A percentile compares a stretch with the other conserved stretches of the same genome.
Evolutionary conservation across 2,329 filamentous ascomycete species (phyloP).

Genomic region (Calonectria leucothoes): DNA sequence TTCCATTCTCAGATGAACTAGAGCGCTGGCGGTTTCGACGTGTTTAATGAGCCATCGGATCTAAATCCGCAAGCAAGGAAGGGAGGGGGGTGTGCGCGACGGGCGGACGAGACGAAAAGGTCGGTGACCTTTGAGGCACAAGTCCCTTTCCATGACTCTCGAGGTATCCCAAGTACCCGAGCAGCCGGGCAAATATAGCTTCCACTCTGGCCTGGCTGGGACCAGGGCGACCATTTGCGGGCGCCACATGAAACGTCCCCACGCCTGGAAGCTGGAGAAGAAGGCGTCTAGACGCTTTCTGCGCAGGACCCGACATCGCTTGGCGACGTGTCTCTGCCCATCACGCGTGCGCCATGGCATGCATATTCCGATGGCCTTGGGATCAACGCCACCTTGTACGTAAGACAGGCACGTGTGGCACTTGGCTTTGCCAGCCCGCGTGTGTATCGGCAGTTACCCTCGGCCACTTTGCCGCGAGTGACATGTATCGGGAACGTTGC

Average conservation of each 20-base stretch:
- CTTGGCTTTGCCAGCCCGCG: background rate
- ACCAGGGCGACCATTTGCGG: background rate
- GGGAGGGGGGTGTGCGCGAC: background rate
- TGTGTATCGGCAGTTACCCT: background rate
- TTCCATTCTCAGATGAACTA: background rate
- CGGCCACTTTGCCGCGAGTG: background rate
- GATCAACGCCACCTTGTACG: slow-evolving; percentile 13
- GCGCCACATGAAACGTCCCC: slow-evolving; percentile 20
- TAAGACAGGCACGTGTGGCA: background rate
- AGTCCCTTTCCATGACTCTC: slow-evolving; percentile 32
- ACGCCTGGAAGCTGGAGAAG: slow-evolving; percentile 1
- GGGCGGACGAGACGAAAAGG: background rate
- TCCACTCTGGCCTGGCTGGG: background rate
- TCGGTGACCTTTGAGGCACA: slow-evolving; percentile 2
- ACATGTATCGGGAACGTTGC: background rate
- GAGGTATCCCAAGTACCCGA: slow-evolving; percentile 30
- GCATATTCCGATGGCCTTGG: slow-evolving; percentile 7
- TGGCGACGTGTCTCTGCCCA: background rate
- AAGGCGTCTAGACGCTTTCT: slow-evolving; percentile 3
- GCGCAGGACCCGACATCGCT: background rate
- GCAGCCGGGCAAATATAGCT: background rate
- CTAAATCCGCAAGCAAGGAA: background rate
- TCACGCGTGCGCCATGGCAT: background rate
- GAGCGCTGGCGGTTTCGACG: slow-evolving; percentile 9
- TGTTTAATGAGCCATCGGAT: slow-evolving; percentile 1